Evolutionary conservation across 768 basidiomycete species (phyloP), one percentile per base, ranked within the genome.

Genomic region (Tricholoma hemisulphureum): DNA sequence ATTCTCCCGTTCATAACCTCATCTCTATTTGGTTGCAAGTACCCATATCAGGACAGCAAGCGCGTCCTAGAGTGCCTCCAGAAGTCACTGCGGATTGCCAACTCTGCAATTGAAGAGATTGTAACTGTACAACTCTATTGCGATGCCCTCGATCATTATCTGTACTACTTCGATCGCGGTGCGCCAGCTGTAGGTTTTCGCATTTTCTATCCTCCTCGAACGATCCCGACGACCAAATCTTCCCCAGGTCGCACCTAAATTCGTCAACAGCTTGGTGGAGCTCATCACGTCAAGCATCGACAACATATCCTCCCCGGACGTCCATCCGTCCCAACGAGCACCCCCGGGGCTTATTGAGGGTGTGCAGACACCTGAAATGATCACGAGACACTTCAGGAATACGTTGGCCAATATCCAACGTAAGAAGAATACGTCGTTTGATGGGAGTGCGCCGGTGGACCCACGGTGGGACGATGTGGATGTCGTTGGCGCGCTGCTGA

Each of bases 41-140:
- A 86, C 66, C 91, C 91, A 41, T 88, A 91, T 67, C 89, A 93
- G 63, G 97, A 99, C 68, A 95, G 95, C 73, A 98, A 98, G 67
- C 91, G 97, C 21, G 95, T 99, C 0, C 78, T 99, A 29, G 97
- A 99, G 72, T 99, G 97, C 69, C 79, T 99, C 29, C 97, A 99
- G 71, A 98, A 98, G 70, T 92, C 95, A 3, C 80, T 98, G 23
- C 86, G 96, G 2, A 98, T 97, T 65, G 97, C 97, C 5, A 95
- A 95, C 66, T 95, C 93, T 2, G 93, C 93, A 23, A 95, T 94
- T 53, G 97, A 98, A 72, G 95, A 98, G 67, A 91, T 98, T 61
- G 92, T 97, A 35, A 98, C 93, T 3, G 89, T 98, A 2, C 96
- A 98, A 69, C 79, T 98, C 7, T 98, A 98, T 70, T 93, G 93